Percentiles rank a stretch among this genome's conserved stretches.
phyloP scores from a whole-genome alignment of 192 early-diverging fungal genomes.

The Funneliformis mosseae region DNA sequence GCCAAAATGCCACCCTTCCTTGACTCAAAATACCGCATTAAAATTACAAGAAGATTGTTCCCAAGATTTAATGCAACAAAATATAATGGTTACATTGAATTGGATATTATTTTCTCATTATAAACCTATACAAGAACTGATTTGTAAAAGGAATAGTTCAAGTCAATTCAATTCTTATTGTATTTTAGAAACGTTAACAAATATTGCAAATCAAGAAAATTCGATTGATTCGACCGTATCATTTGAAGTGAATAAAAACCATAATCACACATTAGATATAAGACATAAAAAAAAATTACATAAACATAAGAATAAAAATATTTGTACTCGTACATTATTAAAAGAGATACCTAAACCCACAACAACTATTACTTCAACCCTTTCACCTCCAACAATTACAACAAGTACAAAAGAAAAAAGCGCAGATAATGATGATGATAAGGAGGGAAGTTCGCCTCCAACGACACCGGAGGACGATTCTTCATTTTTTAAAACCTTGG shows the following conservation, averaged over 20 bases:
- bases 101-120: not conserved
- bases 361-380: no score
- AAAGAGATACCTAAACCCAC: no score
- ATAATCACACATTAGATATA: no score
- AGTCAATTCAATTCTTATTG: not conserved
- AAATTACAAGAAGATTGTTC: not conserved
- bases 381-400: not conserved
- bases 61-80: not conserved
- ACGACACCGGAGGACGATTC: not conserved
- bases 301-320: no score
- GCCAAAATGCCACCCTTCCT: not conserved
- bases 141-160: not conserved
- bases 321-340: no score
- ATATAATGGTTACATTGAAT: not conserved
- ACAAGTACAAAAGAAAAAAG: not conserved
- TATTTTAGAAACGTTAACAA: not conserved
- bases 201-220: not conserved
- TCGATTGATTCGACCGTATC: not conserved
- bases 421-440: not conserved
- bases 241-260: no score
- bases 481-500: not conserved
- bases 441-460: not conserved
- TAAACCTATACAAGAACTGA: not conserved
- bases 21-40: not conserved
- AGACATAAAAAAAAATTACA: no score